These are phyloP conservation scores for Paramecium biaurelia DNA, from an alignment of 73 alveolate species.

Conservation along the genomic window DNA sequence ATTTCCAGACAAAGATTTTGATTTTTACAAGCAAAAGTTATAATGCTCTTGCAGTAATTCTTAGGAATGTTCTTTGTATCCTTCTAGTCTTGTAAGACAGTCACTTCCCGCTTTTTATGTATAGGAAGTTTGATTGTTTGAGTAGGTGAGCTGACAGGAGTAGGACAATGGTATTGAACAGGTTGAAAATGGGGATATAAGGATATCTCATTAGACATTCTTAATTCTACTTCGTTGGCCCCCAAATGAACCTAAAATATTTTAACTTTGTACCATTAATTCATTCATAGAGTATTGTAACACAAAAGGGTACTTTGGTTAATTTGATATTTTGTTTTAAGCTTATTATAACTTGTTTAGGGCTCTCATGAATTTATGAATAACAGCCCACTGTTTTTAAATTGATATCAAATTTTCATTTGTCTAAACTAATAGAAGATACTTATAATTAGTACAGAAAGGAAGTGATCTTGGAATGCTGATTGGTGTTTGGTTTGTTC, in stretches of 20 bases:
- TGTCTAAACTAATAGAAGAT: not conserved
- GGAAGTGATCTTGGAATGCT: not conserved
- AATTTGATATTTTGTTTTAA: not conserved
- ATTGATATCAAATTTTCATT: not conserved
- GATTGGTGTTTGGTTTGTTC: not conserved
- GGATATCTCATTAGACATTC: not conserved
- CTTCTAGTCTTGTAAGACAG: not conserved
- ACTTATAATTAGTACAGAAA: not conserved
- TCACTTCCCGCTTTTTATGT: not conserved
- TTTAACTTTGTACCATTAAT: not conserved
- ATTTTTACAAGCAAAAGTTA: slow-evolving; percentile 25
- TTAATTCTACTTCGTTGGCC: not conserved
- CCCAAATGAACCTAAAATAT: not conserved
- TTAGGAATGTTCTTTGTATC: slow-evolving; percentile 41
- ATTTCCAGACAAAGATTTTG: not conserved
- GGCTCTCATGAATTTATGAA: not conserved
- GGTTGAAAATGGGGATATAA: not conserved
- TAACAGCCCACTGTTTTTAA: not conserved
- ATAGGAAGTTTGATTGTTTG: not conserved
- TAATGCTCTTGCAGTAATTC: slow-evolving; percentile 25
- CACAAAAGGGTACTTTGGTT: not conserved
- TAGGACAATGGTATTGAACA: not conserved
- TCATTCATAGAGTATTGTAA: not conserved
- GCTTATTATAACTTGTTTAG: not conserved
- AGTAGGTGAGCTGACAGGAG: not conserved